phyloP scores from a whole-genome alignment of 176 grass and related monocot species.

The Musa acuminata region DNA sequence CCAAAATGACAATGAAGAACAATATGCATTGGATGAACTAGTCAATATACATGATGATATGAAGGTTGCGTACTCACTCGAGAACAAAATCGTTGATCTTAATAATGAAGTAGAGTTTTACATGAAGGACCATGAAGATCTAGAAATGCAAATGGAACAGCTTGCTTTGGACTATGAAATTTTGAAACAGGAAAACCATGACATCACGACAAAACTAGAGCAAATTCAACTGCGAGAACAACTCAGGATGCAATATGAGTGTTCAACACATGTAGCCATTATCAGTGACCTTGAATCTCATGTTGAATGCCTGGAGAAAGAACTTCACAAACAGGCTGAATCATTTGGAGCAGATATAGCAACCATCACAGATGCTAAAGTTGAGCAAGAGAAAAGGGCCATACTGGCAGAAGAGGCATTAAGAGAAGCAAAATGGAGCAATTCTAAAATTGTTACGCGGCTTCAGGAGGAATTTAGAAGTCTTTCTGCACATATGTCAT shows the following conservation, averaged over 20 bases:
- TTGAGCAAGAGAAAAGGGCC: conserved; percentile 78
- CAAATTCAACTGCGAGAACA: conserved; percentile 80
- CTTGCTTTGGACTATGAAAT: conserved; percentile 97
- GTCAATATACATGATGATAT: conserved; percentile 38
- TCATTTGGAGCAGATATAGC: conserved; percentile 63
- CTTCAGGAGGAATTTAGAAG: conserved; percentile 75
- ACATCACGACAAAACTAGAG: conserved; percentile 69
- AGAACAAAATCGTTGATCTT: conserved; percentile 62
- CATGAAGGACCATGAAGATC: conserved; percentile 81
- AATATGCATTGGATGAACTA: conserved; percentile 48
- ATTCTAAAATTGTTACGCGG: conserved; percentile 38
- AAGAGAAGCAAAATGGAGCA: conserved; percentile 65
- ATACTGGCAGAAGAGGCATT: conserved; percentile 69
- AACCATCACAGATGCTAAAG: conserved; percentile 51
- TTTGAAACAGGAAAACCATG: conserved; percentile 95
- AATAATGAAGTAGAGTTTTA: conserved; percentile 75
- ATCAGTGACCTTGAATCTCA: conserved; percentile 81
- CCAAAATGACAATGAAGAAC: conserved; percentile 38
- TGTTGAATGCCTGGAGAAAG: conserved; percentile 68
- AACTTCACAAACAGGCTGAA: conserved; percentile 56
- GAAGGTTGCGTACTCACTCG: conserved; percentile 16
- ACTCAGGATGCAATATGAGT: conserved; percentile 88
- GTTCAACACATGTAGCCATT: conserved; percentile 69
- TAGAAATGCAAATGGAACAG: conserved; percentile 99
- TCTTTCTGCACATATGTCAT: conserved; percentile 66